Evolutionary conservation across 176 grass and related monocot genomes (phyloP), one percentile per base, ranked within the genome.

Genomic region (Oryza glumipatula): DNA sequence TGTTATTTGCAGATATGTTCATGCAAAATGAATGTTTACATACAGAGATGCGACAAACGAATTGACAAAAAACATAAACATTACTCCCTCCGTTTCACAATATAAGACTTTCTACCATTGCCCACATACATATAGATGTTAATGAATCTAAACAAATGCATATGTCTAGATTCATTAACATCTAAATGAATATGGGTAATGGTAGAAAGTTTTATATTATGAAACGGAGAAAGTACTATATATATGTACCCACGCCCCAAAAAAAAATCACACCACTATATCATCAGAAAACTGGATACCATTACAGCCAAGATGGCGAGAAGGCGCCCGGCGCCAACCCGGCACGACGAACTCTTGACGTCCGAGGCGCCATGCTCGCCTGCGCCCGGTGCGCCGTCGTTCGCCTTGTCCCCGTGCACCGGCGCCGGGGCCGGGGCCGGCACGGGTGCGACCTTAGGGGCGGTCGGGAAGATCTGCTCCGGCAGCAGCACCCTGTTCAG

Each of bases 401-500:
- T 22, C 3, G 41, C 41, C 8, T 85, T 70, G 3, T 1, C 48
- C 11, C 9, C 64, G 43, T 2, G 47, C 23, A 16, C 67, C 22
- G 67, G 63, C 16, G 74, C 45, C 67, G 86, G 54, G 26, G 67
- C 63, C 0, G 86, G 86, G 4, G 83, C 81, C 0, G 79, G 75
- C 19, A 68, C 76, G 0, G 87, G 84, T 9, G 85, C 67, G 5
- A 93, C 36, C 5, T 76, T 21, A 16, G 88, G 92, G 39, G 88
- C 54, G 11, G 83, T 77, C 51, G 78, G 76, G 86, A 94, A 94
- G 75, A 91, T 71, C 49, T 82, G 47, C 56, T 16, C 6, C 16
- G 83, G 86, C 67, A 94, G 80, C 35, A 88, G 47, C 58, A 94
- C 86, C 12, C 11, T 10, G 56, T 91, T 47, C 9, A 94, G 47